Base-by-base conservation (phyloP, 805 yeast species). In the Teunomyces tritomae region DNA sequence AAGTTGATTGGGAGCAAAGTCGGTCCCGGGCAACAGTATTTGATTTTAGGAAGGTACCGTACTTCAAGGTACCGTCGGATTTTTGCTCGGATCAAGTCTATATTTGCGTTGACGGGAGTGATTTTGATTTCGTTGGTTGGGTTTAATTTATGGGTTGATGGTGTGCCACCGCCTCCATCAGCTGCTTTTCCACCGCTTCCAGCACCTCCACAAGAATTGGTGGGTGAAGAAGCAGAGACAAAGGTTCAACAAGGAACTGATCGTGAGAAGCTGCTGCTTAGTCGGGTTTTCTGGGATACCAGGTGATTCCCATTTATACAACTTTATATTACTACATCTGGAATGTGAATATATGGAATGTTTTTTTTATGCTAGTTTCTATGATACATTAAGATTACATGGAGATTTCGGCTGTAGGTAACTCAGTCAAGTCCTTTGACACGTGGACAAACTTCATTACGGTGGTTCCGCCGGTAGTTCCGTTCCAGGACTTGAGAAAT, bases 401-500 rank as follows among this genome's bases (percentile, higher is more conserved):
- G 32, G 39, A 39, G 9, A 37, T 50, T 34, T 54, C 55, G 43
- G 53, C 51, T 0, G 51, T 41, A 1, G 70, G 68, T 32, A 65
- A 55, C 39, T 51, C 52, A 4, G 49, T 35, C 67, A 59, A 62
- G 32, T 59, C 63, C 45, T 64, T 64, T 26, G 65, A 57, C 30
- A 78, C 57, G 27, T 58, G 59, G 7, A 76, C 64, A 52, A 80
- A 76, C 51, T 80, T 82, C 58, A 89, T 71, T 14, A 79, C 75
- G 35, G 85, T 83, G 45, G 84, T 67, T 14, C 94, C 89, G 40
- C 97, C 97, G 57, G 80, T 71, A 8, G 87, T 82, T 26, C 94
- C 91, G 57, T 87, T 85, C 97, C 97, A 92, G 4, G 68, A 65
- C 59, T 84, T 76, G 53, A 92, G 67, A 30, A 73, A 68, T 33